Evolutionary conservation across 2,329 filamentous ascomycete genomes (phyloP).

Genomic region (Emergomyces africanus): DNA sequence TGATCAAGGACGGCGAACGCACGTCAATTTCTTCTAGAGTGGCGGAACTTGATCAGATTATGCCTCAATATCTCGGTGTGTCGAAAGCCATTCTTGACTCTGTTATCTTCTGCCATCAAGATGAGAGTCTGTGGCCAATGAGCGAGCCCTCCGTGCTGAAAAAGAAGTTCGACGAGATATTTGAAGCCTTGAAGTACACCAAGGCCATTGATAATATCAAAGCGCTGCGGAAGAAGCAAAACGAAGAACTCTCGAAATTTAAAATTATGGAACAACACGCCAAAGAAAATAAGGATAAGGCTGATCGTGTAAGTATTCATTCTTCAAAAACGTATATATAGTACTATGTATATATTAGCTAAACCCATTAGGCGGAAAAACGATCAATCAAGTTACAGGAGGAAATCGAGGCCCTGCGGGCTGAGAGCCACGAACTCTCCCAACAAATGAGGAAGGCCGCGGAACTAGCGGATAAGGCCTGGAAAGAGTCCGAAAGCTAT

Average conservation of each 20-base stretch:
- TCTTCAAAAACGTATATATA: background rate
- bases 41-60: constrained; percentile 67
- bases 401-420: constrained; percentile 45
- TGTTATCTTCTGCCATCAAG: constrained; percentile 98
- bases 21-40: constrained; percentile 66
- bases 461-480: constrained; percentile 50
- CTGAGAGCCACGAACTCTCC: constrained; percentile 48
- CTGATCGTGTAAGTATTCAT: constrained; percentile 43
- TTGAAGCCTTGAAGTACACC: constrained; percentile 92
- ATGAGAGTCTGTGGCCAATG: constrained; percentile 94
- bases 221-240: constrained; percentile 67
- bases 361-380: constrained; percentile 41
- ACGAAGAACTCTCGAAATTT: constrained; percentile 57
- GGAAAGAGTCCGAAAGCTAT: constrained; percentile 60
- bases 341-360: background rate
- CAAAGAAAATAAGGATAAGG: constrained; percentile 74
- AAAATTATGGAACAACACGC: constrained; percentile 65
- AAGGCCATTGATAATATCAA: constrained; percentile 97
- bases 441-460: constrained; percentile 32
- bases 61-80: constrained; percentile 79
- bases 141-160: constrained; percentile 77
- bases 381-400: constrained; percentile 50
- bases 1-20: constrained; percentile 67
- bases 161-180: constrained; percentile 94
- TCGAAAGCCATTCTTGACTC: constrained; percentile 81